Percentiles rank a stretch among this genome's conserved stretches.
These are phyloP conservation scores for Dryas drummondii DNA, from an alignment of 306 rosid species.

Conservation along the genomic window DNA sequence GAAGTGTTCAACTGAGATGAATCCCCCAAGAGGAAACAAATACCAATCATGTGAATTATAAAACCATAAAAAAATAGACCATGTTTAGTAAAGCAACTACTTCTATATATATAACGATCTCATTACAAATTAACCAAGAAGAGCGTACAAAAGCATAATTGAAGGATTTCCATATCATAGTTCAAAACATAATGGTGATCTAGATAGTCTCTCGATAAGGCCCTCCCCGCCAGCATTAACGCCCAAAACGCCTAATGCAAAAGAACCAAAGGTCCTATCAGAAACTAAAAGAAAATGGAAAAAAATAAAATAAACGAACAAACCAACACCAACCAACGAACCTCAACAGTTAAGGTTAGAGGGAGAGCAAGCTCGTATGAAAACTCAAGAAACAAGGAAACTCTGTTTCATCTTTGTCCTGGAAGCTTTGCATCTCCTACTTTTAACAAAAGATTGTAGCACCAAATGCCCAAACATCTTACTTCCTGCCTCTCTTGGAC, in stretches of 20 bases:
- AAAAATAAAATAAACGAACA: not conserved
- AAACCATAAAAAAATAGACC: too few species aligned
- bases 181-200: not conserved
- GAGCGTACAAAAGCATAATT: not conserved
- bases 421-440: conserved; percentile 74
- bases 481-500: conserved; percentile 48
- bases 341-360: not conserved
- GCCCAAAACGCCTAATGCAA: not conserved
- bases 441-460: conserved; percentile 42
- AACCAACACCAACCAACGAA: not conserved
- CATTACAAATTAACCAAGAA: not conserved
- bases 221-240: not conserved
- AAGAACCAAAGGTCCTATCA: not conserved
- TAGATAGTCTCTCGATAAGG: not conserved
- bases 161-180: not conserved
- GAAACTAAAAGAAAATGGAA: not conserved
- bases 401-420: conserved; percentile 63
- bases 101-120: not conserved
- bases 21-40: too few species aligned
- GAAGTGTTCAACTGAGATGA: too few species aligned
- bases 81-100: too few species aligned
- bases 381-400: conserved; percentile 10
- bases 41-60: too few species aligned
- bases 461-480: conserved; percentile 24
- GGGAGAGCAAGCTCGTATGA: conserved; percentile 2